phyloP scores from a whole-genome alignment of 352 stramenopile species.

The Pythium phragmitis region DNA sequence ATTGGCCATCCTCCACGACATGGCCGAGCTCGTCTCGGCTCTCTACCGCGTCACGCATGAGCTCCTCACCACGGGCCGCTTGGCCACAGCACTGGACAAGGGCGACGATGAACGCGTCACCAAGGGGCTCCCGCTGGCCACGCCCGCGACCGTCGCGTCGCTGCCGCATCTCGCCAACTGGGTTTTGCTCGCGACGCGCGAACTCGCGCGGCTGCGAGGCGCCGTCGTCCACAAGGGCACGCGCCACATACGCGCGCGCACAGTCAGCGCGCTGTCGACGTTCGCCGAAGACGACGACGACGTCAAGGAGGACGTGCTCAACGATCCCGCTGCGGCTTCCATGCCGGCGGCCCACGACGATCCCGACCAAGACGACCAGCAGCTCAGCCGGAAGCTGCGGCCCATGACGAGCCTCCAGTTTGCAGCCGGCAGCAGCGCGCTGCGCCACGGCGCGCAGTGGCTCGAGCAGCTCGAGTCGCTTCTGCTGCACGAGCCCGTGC shows the following conservation, averaged over 20 bases:
- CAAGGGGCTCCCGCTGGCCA: conserved; percentile 32
- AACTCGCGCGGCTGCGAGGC: conserved; percentile 55
- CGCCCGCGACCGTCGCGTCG: conserved; percentile 68
- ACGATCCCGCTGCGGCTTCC: conserved; percentile 3
- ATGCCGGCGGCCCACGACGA: conserved; percentile 4
- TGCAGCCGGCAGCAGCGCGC: conserved; percentile 54
- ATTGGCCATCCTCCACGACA: conserved; percentile 48
- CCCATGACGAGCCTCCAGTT: conserved; percentile 83
- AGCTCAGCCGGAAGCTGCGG: conserved; percentile 68
- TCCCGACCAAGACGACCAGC: conserved; percentile 34
- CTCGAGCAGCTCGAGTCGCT: conserved; percentile 73
- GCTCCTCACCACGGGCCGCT: conserved; percentile 45
- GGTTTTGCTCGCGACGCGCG: conserved; percentile 75
- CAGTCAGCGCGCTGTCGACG: conserved; percentile 50
- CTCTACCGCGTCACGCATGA: conserved; percentile 50
- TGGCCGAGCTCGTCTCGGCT: conserved; percentile 49
- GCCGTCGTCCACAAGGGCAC: conserved; percentile 33
- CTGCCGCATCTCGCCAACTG: conserved; percentile 78
- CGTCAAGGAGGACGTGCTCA: conserved; percentile 11
- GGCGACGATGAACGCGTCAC: conserved; percentile 23
- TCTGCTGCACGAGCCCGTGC: conserved; percentile 19
- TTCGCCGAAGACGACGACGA: conserved; percentile 31
- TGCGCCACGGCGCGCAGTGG: conserved; percentile 60
- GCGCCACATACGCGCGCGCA: conserved; percentile 30
- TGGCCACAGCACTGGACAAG: conserved; percentile 37